Base-by-base conservation (phyloP, 257 asterid genomes). In the Hygrophila difformis region DNA sequence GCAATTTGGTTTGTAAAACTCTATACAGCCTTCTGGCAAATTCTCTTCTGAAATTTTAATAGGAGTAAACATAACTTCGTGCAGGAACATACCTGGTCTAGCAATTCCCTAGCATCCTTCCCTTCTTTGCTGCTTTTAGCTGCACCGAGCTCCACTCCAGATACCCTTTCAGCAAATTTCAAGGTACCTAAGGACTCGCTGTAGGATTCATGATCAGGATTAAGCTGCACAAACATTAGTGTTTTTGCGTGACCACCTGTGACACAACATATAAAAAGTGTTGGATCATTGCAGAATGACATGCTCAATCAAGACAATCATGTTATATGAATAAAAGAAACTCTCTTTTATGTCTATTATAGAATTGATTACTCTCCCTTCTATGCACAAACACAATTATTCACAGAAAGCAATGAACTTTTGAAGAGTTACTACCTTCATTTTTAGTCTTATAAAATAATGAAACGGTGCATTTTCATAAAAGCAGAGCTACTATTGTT, bases 101-200 rank as follows among this genome's bases (percentile, higher is more conserved):
- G 82, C 77, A 91, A 64, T 38, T 91, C 98, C 22, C 84, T 71
- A 47, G 79, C 78, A 54, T 82, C 94, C 53, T 66, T 69, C 39
- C 81, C 87, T n/a, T 86, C 98, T 74, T 82, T 89, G 85, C 74
- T 85, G 72, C 92, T 79, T 72, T 71, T 73, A 28, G 96, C 98
- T 39, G 96, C 96, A 18, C 98, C 98, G 2, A 85, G 82, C 93
- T 91, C 96, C 6, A 91, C 93, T 47, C 95, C 96, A 1, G 98
- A 82, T 20, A 75, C 98, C 59, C 98, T 74, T 60, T 91, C 98
- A 18, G 98, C 96, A 63, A 91, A 91, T 57, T 91, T 91, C 45
- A 91, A 78, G n/a, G 98, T 80, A 45, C 96, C 78, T 33, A 69
- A 0, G 57, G 72, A 55, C 62, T 91, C 98, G 11, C 76, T 74